Percentiles rank a stretch among this genome's conserved stretches.
Evolutionary conservation across 345 rosid species (phyloP).

Genomic region (Erysimum cheiranthoides): DNA sequence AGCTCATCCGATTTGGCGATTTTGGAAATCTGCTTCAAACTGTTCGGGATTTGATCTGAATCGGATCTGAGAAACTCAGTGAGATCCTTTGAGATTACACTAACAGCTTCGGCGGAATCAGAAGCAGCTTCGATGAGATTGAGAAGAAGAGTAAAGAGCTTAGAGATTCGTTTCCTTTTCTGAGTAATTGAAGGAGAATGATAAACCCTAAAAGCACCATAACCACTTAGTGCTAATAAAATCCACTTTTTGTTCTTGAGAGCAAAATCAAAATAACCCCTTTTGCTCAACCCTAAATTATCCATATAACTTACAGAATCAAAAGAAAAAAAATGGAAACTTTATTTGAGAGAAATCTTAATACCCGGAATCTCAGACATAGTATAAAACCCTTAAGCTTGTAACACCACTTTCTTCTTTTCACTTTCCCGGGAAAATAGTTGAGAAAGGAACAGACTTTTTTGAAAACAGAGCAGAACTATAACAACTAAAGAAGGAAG

Average conservation of each 20-base stretch:
- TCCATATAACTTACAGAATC: conserved; percentile 55
- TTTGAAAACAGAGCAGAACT: conserved; percentile 30
- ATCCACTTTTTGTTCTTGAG: conserved; percentile 64
- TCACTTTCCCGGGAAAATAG: conserved; percentile 34
- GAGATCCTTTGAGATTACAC: conserved; percentile 60
- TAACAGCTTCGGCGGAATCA: conserved; percentile 61
- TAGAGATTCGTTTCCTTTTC: conserved; percentile 58
- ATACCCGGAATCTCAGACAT: conserved; percentile 10
- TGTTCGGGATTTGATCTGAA: conserved; percentile 72
- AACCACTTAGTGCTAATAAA: conserved; percentile 54
- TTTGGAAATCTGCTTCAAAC: conserved; percentile 75
- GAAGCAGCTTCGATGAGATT: conserved; percentile 67
- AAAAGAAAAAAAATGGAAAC: background rate
- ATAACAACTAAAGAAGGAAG: background rate
- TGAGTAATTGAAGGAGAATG: conserved; percentile 56
- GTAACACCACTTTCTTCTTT: too few relatives aligned
- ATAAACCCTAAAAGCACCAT: conserved; percentile 68
- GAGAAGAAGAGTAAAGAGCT: conserved; percentile 56
- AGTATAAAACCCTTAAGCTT: too few relatives aligned
- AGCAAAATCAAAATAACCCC: conserved; percentile 51
- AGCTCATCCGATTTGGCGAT: conserved; percentile 63
- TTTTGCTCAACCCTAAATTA: conserved; percentile 47
- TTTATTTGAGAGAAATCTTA: conserved; percentile 5
- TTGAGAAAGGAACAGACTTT: conserved; percentile 11
- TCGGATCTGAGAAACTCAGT: conserved; percentile 63